Percentiles rank a stretch among this genome's conserved stretches.
Evolutionary conservation across 495 filamentous ascomycete species (phyloP).

Genomic region (Penicillium odoratum): DNA sequence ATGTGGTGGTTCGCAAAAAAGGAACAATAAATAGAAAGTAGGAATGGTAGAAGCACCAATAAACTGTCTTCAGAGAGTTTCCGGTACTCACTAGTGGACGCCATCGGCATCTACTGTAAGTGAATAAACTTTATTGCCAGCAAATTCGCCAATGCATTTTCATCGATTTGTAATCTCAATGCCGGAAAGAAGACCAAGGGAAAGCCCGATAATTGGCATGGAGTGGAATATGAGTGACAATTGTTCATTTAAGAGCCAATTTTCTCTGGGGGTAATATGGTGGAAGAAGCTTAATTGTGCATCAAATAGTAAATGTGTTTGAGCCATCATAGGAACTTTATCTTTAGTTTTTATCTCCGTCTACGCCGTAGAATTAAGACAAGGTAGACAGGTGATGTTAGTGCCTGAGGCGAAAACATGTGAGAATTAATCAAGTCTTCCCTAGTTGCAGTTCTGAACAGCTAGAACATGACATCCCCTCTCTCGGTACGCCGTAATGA

Average conservation of each 20-base stretch:
- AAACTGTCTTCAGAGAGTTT: constrained; percentile 4
- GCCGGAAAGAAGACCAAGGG: neutral
- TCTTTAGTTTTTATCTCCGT: neutral
- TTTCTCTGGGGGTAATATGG: constrained; percentile 55
- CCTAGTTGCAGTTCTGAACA: neutral
- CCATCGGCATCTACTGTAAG: constrained; percentile 64
- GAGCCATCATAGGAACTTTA: neutral
- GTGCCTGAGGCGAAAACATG: neutral
- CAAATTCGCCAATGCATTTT: constrained; percentile 81
- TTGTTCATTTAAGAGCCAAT: constrained; percentile 62
- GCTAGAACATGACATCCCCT: neutral
- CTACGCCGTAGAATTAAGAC: no score
- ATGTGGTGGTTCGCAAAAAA: constrained; percentile 3
- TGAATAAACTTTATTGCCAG: constrained; percentile 77
- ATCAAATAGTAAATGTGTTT: neutral
- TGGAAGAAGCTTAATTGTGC: constrained; percentile 11
- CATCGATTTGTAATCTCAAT: constrained; percentile 36
- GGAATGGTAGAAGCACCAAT: neutral
- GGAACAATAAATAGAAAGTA: neutral
- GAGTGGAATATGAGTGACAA: constrained; percentile 88
- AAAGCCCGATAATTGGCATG: constrained; percentile 56
- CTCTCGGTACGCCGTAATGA: neutral
- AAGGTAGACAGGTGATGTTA: neutral
- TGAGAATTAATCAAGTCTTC: neutral
- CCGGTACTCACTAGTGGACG: constrained; percentile 70